Base-by-base conservation (phyloP, 768 basidiomycete species). In the Paxillus ammoniavirescens region DNA sequence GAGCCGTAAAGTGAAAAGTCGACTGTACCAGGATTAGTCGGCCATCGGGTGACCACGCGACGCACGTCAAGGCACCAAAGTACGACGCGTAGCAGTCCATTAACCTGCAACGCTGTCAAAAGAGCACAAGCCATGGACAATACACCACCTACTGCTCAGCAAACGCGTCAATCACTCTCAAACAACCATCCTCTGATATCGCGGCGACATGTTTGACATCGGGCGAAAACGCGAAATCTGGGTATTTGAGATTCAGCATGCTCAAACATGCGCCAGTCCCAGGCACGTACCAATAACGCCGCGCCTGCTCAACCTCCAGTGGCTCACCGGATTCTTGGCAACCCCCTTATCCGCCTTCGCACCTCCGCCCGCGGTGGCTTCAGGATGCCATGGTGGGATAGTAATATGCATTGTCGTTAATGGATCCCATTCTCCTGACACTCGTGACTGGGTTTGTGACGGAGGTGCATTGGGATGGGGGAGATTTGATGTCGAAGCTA, bases 1-100 rank as follows among this genome's bases (percentile, higher is more conserved):
- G 23, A 41, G 13, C 42, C n/a, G 21, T 44, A 18, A 49, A 3
- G 38, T 10, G 18, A 50, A 55, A 10, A 15, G 47, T 51, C 36
- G 23, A 44, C 42, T 47, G 15, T 67, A 90, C 93, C 55, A 97
- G 71, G 44, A 99, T 87, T 66, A 96, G 98, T 17, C 95, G 83
- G 12, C 93, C 91, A 67, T 98, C 95, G 0, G 94, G 94, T 3
- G 93, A 95, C 94, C 95, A 98, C 0, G 91, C 84, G 2, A 98
- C 86, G 58, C 88, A 91, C 4, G 87, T 94, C 35, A 99, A 67
- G 2, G 91, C 80, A 14, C 95, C 96, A 64, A 98, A 99, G 69
- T 99, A 99, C 4, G 93, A 93, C 1, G 91, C 86, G 65, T 91
- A 98, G 57, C 90, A 91, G 66, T 98, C 93, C 17, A 93, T 81